Percentiles rank a stretch among this genome's conserved stretches.
Evolutionary conservation across 2,329 filamentous ascomycete genomes (phyloP).

Genomic region (Dothideomycetes sp.): DNA sequence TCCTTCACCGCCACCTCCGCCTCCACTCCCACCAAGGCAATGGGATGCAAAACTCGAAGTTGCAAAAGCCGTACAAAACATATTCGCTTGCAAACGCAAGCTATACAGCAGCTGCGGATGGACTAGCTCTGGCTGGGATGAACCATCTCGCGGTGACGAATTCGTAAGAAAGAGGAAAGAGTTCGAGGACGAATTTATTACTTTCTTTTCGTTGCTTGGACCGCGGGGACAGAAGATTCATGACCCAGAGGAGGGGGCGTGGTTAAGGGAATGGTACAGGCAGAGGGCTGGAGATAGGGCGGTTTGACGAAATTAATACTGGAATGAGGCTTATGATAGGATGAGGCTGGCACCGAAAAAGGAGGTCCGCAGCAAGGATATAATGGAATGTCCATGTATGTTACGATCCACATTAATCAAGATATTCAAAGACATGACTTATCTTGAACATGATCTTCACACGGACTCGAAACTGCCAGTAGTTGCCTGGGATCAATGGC

Average conservation of each 20-base stretch:
- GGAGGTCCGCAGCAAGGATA: too few species aligned
- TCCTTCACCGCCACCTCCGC: constrained; percentile 2
- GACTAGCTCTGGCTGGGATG: constrained; percentile 1
- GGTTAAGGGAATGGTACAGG: constrained; percentile 12
- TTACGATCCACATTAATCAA: too few species aligned
- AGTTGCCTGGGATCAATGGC: too few species aligned
- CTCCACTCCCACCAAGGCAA: background rate
- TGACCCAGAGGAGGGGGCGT: constrained; percentile 1
- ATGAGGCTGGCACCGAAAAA: too few species aligned
- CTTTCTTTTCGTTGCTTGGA: constrained; percentile 1
- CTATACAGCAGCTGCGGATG: constrained; percentile 7
- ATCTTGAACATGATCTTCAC: too few species aligned
- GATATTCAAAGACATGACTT: too few species aligned
- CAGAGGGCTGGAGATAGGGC: constrained; percentile 12
- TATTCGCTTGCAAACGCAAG: constrained; percentile 6
- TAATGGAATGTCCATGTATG: too few species aligned
- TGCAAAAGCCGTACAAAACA: constrained; percentile 10
- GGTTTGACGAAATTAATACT: constrained; percentile 1
- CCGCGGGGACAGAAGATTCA: constrained; percentile 9
- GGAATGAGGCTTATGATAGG: too few species aligned
- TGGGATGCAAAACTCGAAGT: constrained; percentile 3
- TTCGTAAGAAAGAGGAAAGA: constrained; percentile 3
- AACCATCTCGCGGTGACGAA: constrained; percentile 7
- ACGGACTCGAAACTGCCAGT: too few species aligned
- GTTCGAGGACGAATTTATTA: background rate